phyloP scores from a whole-genome alignment of 176 grass and related monocot species.

The Poa pratensis region DNA sequence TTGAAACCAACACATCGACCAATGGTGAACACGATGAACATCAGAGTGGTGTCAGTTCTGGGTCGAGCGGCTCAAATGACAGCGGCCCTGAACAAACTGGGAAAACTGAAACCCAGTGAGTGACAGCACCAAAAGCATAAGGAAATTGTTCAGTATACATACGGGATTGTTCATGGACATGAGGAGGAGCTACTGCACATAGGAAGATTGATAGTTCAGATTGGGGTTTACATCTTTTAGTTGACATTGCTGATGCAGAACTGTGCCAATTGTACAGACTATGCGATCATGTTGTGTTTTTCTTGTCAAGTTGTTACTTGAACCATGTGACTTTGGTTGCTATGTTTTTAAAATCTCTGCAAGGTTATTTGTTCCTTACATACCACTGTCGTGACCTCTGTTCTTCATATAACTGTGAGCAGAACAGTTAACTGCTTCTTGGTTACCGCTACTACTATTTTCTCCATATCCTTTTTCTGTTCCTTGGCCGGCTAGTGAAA shows the following conservation, averaged over 20 bases:
- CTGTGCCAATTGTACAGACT: background rate
- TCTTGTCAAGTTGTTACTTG: background rate
- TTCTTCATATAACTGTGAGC: constrained; percentile 10
- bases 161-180: constrained; percentile 35
- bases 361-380: constrained; percentile 21
- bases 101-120: constrained; percentile 48
- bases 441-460: no score
- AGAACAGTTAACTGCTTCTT: background rate
- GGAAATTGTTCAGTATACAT: constrained; percentile 39
- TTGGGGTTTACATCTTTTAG: constrained; percentile 35
- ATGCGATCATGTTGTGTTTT: background rate
- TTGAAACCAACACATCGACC: constrained; percentile 43
- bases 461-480: no score
- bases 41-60: constrained; percentile 33
- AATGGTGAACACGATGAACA: constrained; percentile 27
- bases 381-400: background rate
- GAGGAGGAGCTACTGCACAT: constrained; percentile 43
- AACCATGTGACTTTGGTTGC: constrained; percentile 12
- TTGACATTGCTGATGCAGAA: constrained; percentile 30
- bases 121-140: constrained; percentile 28
- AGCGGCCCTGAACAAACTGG: constrained; percentile 43
- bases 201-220: constrained; percentile 41
- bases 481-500: no score
- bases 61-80: constrained; percentile 29
- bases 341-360: background rate